Evolutionary conservation across 805 yeast genomes (phyloP).

Genomic region (Millerozyma acaciae): DNA sequence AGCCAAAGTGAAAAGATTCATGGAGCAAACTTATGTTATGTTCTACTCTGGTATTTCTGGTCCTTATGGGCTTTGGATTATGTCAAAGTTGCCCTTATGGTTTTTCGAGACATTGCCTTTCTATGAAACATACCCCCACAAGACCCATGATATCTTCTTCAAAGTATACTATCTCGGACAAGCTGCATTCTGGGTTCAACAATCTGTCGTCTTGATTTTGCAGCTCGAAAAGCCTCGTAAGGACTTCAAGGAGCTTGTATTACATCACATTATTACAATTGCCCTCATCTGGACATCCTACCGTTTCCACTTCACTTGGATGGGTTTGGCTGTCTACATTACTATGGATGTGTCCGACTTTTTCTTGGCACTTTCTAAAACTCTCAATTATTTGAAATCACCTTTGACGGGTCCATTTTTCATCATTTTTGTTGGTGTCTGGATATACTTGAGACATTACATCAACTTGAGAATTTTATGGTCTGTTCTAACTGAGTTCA

Average conservation of each 20-base stretch:
- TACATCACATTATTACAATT: conserved; percentile 91
- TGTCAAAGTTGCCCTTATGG: conserved; percentile 82
- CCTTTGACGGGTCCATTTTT: conserved; percentile 61
- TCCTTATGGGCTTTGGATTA: conserved; percentile 84
- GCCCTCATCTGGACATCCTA: conserved; percentile 82
- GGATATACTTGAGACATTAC: conserved; percentile 91
- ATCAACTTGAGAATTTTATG: conserved; percentile 75
- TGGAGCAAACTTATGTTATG: conserved; percentile 89
- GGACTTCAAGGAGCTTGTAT: conserved; percentile 84
- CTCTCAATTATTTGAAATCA: conserved; percentile 81
- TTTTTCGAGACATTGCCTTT: conserved; percentile 79
- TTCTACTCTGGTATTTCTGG: conserved; percentile 78
- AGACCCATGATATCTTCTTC: conserved; percentile 61
- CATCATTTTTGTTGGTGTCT: conserved; percentile 58
- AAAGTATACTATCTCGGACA: conserved; percentile 85
- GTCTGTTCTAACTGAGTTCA: conserved; percentile 83
- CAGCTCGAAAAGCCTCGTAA: conserved; percentile 94
- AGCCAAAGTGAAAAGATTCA: conserved; percentile 69
- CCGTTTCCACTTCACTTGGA: conserved; percentile 93
- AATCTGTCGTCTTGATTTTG: conserved; percentile 73
- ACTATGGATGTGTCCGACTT: conserved; percentile 97
- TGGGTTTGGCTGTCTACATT: conserved; percentile 85
- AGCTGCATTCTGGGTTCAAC: conserved; percentile 98
- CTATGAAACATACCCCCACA: conserved; percentile 81
- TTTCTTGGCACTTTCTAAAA: conserved; percentile 78